These are phyloP conservation scores for Alliaria petiolata DNA, from an alignment of 345 rosid species.

Conservation along the genomic window DNA sequence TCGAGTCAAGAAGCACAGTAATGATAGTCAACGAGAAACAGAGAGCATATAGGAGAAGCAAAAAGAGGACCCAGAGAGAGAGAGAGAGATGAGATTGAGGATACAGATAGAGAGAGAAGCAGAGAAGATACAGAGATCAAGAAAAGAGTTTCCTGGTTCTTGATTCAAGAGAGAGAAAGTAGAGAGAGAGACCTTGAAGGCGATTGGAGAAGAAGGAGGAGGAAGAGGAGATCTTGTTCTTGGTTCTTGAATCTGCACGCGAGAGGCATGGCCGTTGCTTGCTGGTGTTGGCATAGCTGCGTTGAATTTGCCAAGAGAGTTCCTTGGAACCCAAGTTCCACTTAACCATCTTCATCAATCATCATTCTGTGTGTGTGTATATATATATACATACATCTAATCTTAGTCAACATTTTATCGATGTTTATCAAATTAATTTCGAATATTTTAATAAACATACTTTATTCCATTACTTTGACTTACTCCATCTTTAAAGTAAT, in stretches of 20 bases:
- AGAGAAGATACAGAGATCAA: neutral
- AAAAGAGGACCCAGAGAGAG: neutral
- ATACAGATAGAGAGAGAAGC: neutral
- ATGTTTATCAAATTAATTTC: neutral
- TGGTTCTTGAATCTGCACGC: constrained; percentile 33
- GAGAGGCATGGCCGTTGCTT: constrained; percentile 28
- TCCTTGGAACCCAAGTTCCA: constrained; percentile 19
- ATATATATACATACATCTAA: neutral
- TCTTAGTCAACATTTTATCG: neutral
- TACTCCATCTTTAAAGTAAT: constrained; percentile 24
- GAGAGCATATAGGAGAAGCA: neutral
- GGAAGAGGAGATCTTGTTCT: constrained; percentile 25
- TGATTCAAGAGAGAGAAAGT: neutral
- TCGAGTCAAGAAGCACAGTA: neutral
- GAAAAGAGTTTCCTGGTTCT: constrained; percentile 6
- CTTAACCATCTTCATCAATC: constrained; percentile 25
- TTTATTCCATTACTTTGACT: constrained; percentile 25
- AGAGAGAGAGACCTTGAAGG: constrained; percentile 39
- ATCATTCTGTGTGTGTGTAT: constrained; percentile 20
- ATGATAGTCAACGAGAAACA: constrained; percentile 10
- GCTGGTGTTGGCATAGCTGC: constrained; percentile 23
- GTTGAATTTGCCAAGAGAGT: constrained; percentile 14
- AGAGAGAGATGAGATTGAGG: neutral
- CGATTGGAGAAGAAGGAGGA: constrained; percentile 28
- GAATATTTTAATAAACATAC: constrained; percentile 7